Base-by-base conservation (phyloP, 257 asterid genomes). In the Nicotiana tabacum region DNA sequence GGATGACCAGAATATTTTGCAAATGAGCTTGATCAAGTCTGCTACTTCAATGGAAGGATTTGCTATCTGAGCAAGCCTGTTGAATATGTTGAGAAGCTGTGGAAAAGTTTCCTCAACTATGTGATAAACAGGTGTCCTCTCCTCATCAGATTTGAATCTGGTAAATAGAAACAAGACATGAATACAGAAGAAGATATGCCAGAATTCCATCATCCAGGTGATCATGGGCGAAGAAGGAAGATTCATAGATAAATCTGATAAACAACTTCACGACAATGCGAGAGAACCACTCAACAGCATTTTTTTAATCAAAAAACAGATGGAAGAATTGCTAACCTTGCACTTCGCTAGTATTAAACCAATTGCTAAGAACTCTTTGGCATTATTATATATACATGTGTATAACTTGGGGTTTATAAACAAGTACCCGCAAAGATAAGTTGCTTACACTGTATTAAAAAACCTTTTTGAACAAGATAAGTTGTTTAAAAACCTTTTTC, bases 61-160 rank as follows among this genome's bases (percentile, higher is more conserved):
- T 66, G 92, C 53, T 72, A 95, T 92, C 88, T 94, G 98, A 88
- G 95, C 92, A 80, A 96, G 99, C 77, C 89, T 86, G 86, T 86
- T 91, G 80, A 96, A 93, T 70, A 93, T 96, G 87, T 82, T 93
- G 30, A 94, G 93, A 82, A 96, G 92, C 88, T 90, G 90, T 4
- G 96, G 98, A 89, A 96, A 96, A 77, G 98, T 96, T 88, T 93
- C 97, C 77, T 90, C 98, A 83, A 96, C 98, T 81, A 96, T 90
- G 87, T 90, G 97, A 85, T 89, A 83, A 83, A 94, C 93, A 2
- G 99, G 98, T 27, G 90, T 33, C 90, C 99, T 93, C 88, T 96
- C 98, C 82, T 96, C 98, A 21, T 96, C 99, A 18, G 98, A 96
- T 90, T 96, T 96, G 90, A 96, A 96, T 95, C 99, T 96, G 92